A percentile compares a stretch with the other conserved stretches of the same genome.
Conservation (phyloP, 805 yeast genomes). For the Helenozyma rhizophorensis region DNA sequence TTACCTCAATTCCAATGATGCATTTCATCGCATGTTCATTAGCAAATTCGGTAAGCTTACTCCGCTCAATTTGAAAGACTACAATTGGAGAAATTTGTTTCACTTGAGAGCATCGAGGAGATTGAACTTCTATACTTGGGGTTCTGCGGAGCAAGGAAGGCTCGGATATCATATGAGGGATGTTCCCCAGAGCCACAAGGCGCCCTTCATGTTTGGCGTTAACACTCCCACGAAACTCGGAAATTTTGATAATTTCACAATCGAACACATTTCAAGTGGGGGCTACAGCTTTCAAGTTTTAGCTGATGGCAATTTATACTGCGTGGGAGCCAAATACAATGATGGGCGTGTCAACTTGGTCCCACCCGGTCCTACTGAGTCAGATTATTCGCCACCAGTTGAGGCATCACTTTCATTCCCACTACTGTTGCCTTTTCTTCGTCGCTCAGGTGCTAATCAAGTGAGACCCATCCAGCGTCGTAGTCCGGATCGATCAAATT, state of each 20-base stretch:
- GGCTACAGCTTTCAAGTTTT: slow-evolving; percentile 63
- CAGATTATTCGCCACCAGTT: not conserved
- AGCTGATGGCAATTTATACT: slow-evolving; percentile 53
- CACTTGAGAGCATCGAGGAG: slow-evolving; percentile 27
- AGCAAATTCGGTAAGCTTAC: slow-evolving; percentile 42
- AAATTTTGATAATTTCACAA: slow-evolving; percentile 27
- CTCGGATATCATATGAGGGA: slow-evolving; percentile 38
- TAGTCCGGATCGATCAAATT: slow-evolving; percentile 4
- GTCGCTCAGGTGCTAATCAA: no score
- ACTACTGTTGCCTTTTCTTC: no score
- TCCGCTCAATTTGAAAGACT: slow-evolving; percentile 32
- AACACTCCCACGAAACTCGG: slow-evolving; percentile 35
- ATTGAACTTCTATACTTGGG: slow-evolving; percentile 50
- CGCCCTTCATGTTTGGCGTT: slow-evolving; percentile 19
- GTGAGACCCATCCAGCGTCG: no score
- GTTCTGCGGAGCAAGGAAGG: slow-evolving; percentile 39
- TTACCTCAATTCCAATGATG: slow-evolving; percentile 24
- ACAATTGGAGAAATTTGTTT: slow-evolving; percentile 51
- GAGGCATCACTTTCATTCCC: not conserved
- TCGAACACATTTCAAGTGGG: slow-evolving; percentile 53
- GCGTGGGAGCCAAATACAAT: slow-evolving; percentile 37
- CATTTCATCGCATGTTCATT: slow-evolving; percentile 35
- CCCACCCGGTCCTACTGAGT: slow-evolving; percentile 1
- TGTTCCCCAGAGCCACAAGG: slow-evolving; percentile 20
- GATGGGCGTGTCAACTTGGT: not conserved